A percentile compares a stretch with the other conserved stretches of the same genome.
These are phyloP conservation scores for Nannochloropsis gaditana DNA, from an alignment of 108 stramenopile species.

Conservation along the genomic window DNA sequence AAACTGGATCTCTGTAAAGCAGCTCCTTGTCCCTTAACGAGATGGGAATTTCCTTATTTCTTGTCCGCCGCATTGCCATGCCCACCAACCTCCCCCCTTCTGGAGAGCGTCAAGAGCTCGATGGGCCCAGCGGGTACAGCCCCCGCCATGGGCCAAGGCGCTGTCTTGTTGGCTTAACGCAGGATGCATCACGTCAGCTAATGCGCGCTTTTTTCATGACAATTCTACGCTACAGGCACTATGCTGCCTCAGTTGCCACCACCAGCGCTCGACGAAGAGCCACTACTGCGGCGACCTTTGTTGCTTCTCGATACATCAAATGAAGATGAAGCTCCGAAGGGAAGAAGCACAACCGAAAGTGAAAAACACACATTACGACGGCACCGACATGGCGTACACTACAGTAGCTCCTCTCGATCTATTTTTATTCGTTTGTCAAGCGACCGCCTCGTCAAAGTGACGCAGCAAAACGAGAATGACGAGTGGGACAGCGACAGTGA, in stretches of 20 bases:
- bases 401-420: neutral
- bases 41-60: too few species aligned
- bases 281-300: neutral
- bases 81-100: too few species aligned
- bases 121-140: too few species aligned
- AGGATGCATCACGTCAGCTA: too few species aligned
- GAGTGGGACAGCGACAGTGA: slow-evolving; percentile 2
- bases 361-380: slow-evolving; percentile 5
- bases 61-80: too few species aligned
- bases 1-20: too few species aligned
- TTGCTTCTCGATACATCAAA: neutral
- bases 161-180: too few species aligned
- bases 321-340: neutral
- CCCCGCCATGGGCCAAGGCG: too few species aligned
- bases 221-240: too few species aligned
- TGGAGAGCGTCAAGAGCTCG: too few species aligned
- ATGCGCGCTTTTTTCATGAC: too few species aligned
- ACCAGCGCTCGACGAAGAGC: slow-evolving; percentile 11
- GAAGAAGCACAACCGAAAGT: neutral
- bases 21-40: too few species aligned
- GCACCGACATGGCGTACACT: neutral
- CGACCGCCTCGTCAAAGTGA: neutral
- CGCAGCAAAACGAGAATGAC: neutral
- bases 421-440: neutral
- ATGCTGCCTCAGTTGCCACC: neutral